These are phyloP conservation scores for Lachancea mirantina DNA, from an alignment of 805 yeast species.

Conservation along the genomic window DNA sequence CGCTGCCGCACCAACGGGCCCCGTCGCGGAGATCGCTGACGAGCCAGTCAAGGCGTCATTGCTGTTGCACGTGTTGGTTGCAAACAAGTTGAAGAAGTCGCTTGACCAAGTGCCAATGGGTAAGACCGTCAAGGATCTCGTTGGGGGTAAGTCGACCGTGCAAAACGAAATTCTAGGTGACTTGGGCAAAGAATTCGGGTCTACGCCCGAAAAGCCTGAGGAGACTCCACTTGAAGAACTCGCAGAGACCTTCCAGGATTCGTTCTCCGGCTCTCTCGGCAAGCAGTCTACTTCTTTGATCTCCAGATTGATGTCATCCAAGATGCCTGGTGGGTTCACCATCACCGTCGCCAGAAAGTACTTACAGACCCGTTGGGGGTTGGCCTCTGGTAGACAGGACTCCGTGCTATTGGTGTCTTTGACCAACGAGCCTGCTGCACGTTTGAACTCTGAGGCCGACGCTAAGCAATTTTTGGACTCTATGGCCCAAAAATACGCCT, in stretches of 20 bases:
- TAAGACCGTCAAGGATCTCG: conserved; percentile 93
- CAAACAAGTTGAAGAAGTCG: conserved; percentile 90
- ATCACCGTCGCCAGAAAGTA: conserved; percentile 88
- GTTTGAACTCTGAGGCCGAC: conserved; percentile 79
- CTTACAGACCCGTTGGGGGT: conserved; percentile 86
- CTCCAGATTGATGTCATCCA: conserved; percentile 87
- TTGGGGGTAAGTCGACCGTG: conserved; percentile 97
- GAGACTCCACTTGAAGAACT: conserved; percentile 94
- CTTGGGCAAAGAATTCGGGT: conserved; percentile 94
- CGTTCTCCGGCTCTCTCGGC: conserved; percentile 84
- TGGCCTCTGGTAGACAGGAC: conserved; percentile 92
- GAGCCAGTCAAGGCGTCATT: conserved; percentile 82
- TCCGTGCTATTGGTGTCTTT: conserved; percentile 75
- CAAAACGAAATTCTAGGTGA: conserved; percentile 99
- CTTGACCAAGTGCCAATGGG: conserved; percentile 78
- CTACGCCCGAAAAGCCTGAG: conserved; percentile 98
- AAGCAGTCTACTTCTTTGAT: conserved; percentile 85
- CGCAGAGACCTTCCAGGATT: conserved; percentile 91
- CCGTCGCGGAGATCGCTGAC: conserved; percentile 80
- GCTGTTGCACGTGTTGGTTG: conserved; percentile 81
- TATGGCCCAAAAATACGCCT: conserved; percentile 77
- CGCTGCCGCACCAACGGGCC: conserved; percentile 66
- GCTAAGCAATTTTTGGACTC: conserved; percentile 87
- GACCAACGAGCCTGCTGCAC: conserved; percentile 83
- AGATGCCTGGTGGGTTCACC: conserved; percentile 99